A percentile compares a stretch with the other conserved stretches of the same genome.
Conservation (phyloP, 768 basidiomycete genomes). For the Phylloporus rhodoxanthus region DNA sequence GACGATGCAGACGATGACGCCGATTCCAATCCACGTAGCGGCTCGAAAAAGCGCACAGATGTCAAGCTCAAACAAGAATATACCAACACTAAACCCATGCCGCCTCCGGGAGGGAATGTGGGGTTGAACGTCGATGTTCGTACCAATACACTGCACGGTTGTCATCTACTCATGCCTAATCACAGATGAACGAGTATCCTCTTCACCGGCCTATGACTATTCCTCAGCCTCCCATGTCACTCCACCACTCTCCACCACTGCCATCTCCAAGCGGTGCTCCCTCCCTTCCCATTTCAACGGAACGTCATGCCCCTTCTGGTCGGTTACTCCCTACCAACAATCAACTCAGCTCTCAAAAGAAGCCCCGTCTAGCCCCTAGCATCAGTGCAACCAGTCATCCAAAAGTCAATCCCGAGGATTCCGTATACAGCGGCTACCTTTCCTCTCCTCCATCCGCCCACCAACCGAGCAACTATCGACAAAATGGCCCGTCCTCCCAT, state of each 20-base stretch:
- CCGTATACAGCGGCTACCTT: conserved; percentile 28
- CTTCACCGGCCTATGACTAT: conserved; percentile 29
- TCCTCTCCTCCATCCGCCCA: conserved; percentile 29
- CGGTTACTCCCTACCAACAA: conserved; percentile 26
- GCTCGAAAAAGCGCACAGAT: conserved; percentile 21
- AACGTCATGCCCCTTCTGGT: conserved; percentile 28
- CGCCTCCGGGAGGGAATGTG: conserved; percentile 16
- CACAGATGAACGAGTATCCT: conserved; percentile 26
- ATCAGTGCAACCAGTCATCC: conserved; percentile 16
- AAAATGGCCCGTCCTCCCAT: conserved; percentile 27
- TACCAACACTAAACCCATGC: conserved; percentile 15
- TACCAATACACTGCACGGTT: not conserved
- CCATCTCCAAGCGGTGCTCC: conserved; percentile 15
- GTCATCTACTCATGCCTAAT: conserved; percentile 1
- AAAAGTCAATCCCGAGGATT: conserved; percentile 26
- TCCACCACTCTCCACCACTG: conserved; percentile 26
- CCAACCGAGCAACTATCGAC: conserved; percentile 24
- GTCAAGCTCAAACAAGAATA: conserved; percentile 29
- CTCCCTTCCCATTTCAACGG: conserved; percentile 31
- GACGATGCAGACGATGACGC: conserved; percentile 32
- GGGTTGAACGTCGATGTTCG: conserved; percentile 24
- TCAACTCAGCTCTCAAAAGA: conserved; percentile 25
- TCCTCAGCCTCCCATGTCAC: conserved; percentile 30
- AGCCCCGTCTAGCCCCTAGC: conserved; percentile 26
- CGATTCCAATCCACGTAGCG: conserved; percentile 18